Base-by-base conservation (phyloP, 2,329 filamentous ascomycete genomes). In the Colletotrichum siamense region DNA sequence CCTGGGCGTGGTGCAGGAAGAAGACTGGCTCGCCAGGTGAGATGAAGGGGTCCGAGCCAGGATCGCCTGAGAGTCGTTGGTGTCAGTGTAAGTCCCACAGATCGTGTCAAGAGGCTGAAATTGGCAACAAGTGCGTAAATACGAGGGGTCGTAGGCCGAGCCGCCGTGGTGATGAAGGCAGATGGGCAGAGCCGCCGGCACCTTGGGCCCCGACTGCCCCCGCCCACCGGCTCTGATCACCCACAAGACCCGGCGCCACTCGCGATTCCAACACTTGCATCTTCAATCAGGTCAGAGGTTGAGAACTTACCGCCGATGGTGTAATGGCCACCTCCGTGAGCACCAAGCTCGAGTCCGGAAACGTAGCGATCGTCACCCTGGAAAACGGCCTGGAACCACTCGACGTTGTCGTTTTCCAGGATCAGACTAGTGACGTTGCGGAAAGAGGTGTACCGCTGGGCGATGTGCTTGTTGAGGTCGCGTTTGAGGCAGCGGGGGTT, bases 11-110 rank as follows among this genome's bases (percentile, higher is more conserved):
- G 76, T 89, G 87, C 12, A 87, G 79, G 67, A 83, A 88, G 81
- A 89, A 89, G 6, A 80, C 85, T 2, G 87, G 87, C 76, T 89
- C 87, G 8, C 85, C 82, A 2, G 87, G 84, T 6, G 85, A 87
- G 63, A 85, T 83, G 77, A 85, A 87, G 77, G 87, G 82, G 76
- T 89, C 88, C 68, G 84, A 82, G 28, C 86, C 87, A 16, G 87
- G 87, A 79, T 89, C 87, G 28, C 88, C 88, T 59, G 30, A 26
- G 1, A 28, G 5, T 30, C 13, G 1, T 13, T 0, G 4, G 30
- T 28, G 44, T 49, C 44, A 49, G 44, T 13, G 2, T 13, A 8
- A 49, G 44, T 49, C 44, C 44, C 44, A 49, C 44, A 49, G 44
- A 49, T 49, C n/a, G 44, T 49, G n/a, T 49, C 44, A 49, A 49